Evolutionary conservation across 169 alveolate species (phyloP), one percentile per base, ranked within the genome.

Genomic region (Cryptosporidium bovis): DNA sequence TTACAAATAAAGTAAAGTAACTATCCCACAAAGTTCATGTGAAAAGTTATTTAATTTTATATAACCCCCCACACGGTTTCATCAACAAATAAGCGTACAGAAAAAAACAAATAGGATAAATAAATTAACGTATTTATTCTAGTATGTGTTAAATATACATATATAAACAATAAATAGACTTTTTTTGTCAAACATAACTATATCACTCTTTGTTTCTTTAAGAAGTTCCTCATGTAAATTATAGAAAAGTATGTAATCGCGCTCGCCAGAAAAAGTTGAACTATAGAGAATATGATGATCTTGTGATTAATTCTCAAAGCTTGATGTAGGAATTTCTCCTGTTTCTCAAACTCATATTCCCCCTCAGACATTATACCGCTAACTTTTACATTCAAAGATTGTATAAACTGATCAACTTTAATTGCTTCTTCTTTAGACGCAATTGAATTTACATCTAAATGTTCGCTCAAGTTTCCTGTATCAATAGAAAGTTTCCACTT

Each of bases 401-500:
- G 18, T 12, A 77, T 77, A 24, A 62, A 60, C 18, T 60, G 55
- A n/a, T 77, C 87, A 1, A 77, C 64, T 58, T 77, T 56, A 36
- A 58, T 50, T 60, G 71, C 65, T 34, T 77, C 77, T 27, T 77
- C 77, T 44, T 27, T 77, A 56, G 64, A 40, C n/a, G 87, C 87
- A 20, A 77, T 62, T 1, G 71, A 55, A 40, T 40, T 66, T 2
- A 60, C 51, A 62, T 77, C 87, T 7, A 77, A 53, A 20, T 77
- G 69, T 40, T 77, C 87, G 36, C 69, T 62, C 27, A 77, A 5
- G 34, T 34, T 62, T 46, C 92, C 93, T 24, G 87, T 82, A 20
- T 85, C 92, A 46, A 91, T 87, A 5, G 92, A 91, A 34, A 91
- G 66, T 12, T 82, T 67, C 93, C 93, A 91, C 67, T 87, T 91